Evolutionary conservation across 2,329 filamentous ascomycete genomes (phyloP).

Genomic region (Xylaria sp.): DNA sequence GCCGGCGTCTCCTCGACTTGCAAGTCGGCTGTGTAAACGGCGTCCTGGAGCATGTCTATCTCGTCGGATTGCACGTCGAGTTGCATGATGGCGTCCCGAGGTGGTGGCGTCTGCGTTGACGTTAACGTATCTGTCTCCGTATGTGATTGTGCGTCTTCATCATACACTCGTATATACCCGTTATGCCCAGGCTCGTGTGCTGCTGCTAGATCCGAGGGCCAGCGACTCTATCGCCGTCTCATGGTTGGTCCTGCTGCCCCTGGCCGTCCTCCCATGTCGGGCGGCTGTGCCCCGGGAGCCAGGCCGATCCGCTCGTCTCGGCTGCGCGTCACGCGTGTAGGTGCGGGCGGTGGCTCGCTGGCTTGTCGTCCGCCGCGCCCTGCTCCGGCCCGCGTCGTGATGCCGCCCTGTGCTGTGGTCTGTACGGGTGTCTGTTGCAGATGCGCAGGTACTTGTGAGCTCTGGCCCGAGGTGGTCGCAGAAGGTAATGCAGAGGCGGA

Average conservation of each 20-base stretch:
- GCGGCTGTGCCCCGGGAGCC: constrained; percentile 27
- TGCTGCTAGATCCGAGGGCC: constrained; percentile 28
- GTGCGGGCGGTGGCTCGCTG: constrained; percentile 40
- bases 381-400: constrained; percentile 21
- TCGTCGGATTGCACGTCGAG: constrained; percentile 3
- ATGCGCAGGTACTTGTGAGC: constrained; percentile 28
- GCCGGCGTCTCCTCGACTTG: constrained; percentile 12
- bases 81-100: constrained; percentile 12
- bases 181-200: neutral
- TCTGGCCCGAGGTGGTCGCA: constrained; percentile 1
- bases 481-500: constrained; percentile 29
- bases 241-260: constrained; percentile 30
- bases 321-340: constrained; percentile 47
- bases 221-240: constrained; percentile 40
- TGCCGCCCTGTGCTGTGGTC: constrained; percentile 14
- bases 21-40: constrained; percentile 14
- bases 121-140: neutral
- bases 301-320: constrained; percentile 49
- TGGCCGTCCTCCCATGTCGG: constrained; percentile 20
- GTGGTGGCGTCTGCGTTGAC: neutral
- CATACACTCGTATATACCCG: neutral
- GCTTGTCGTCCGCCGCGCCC: constrained; percentile 34
- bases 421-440: constrained; percentile 40
- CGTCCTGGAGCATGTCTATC: neutral
- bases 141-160: neutral